These are phyloP conservation scores for Termitomyces sp. DNA, from an alignment of 768 basidiomycete genomes.

Conservation along the genomic window DNA sequence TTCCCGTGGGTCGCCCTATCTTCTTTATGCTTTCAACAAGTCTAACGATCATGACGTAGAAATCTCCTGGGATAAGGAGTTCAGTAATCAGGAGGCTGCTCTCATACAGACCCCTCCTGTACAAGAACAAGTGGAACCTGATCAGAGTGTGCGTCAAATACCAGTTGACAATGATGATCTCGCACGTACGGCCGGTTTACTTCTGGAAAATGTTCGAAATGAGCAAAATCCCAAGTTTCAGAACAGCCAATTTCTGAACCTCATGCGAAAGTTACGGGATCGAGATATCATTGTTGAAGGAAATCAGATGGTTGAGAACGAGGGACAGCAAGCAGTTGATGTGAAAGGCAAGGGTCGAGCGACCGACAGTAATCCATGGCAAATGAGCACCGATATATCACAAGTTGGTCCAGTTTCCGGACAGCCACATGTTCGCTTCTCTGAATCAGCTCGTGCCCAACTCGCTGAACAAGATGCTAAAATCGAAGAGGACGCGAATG, in stretches of 20 bases:
- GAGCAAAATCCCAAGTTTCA: slow-evolving; percentile 83
- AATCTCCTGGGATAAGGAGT: slow-evolving; percentile 63
- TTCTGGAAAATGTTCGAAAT: slow-evolving; percentile 71
- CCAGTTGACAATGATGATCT: slow-evolving; percentile 61
- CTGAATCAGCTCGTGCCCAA: slow-evolving; percentile 4
- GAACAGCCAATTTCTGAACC: slow-evolving; percentile 76
- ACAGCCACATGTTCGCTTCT: slow-evolving; percentile 1
- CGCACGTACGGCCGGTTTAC: slow-evolving; percentile 72
- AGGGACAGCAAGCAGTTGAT: slow-evolving; percentile 33
- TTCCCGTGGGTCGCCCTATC: slow-evolving; percentile 5
- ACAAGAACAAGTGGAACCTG: slow-evolving; percentile 15
- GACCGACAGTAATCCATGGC: slow-evolving; percentile 18
- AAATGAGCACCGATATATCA: slow-evolving; percentile 2
- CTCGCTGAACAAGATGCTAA: background rate
- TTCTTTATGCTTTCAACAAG: background rate
- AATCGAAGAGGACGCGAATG: slow-evolving; percentile 41
- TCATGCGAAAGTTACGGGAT: slow-evolving; percentile 86
- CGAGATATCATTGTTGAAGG: slow-evolving; percentile 75
- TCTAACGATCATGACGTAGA: slow-evolving; percentile 22
- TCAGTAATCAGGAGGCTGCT: slow-evolving; percentile 51
- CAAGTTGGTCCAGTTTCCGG: slow-evolving; percentile 10
- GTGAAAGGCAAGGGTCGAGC: slow-evolving; percentile 72
- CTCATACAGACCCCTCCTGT: slow-evolving; percentile 13
- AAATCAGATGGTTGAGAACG: slow-evolving; percentile 67
- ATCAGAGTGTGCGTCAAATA: slow-evolving; percentile 14